Evolutionary conservation across 768 basidiomycete genomes (phyloP).

Genomic region (Kwoniella heveanensis): DNA sequence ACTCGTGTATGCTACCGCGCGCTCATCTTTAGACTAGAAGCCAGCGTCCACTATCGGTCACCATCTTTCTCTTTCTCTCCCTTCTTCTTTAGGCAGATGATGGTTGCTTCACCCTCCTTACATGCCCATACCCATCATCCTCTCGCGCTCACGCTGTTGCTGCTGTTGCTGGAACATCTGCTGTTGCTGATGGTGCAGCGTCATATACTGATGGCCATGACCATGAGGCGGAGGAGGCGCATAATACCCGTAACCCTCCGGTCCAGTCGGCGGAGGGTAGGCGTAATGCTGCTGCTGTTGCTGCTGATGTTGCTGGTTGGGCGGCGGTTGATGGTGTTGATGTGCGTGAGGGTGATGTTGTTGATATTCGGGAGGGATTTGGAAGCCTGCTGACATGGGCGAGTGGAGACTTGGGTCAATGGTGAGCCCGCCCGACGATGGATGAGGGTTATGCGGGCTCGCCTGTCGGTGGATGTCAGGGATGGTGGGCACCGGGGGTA

Average conservation of each 20-base stretch:
- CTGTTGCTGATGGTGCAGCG: slow-evolving; percentile 29
- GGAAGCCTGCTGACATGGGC: slow-evolving; percentile 38
- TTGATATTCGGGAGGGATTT: slow-evolving; percentile 35
- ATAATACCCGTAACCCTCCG: slow-evolving; percentile 30
- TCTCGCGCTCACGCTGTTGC: slow-evolving; percentile 3
- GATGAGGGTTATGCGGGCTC: slow-evolving; percentile 26
- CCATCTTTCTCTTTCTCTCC: too few relatives aligned
- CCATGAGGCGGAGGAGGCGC: slow-evolving; percentile 15
- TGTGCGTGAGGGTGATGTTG: slow-evolving; percentile 25
- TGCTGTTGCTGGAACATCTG: slow-evolving; percentile 30
- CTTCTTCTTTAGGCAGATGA: too few relatives aligned
- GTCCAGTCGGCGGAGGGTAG: slow-evolving; percentile 15
- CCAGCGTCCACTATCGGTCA: too few relatives aligned
- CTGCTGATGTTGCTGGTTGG: slow-evolving; percentile 7
- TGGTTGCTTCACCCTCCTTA: too few relatives aligned
- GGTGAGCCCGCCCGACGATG: slow-evolving; percentile 11
- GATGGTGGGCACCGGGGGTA: slow-evolving; percentile 51
- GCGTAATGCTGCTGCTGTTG: slow-evolving; percentile 17
- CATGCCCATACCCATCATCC: slow-evolving; percentile 17
- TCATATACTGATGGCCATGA: slow-evolving; percentile 18
- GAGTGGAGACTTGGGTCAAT: slow-evolving; percentile 34
- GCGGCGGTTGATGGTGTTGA: slow-evolving; percentile 23
- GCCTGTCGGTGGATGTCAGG: slow-evolving; percentile 48
- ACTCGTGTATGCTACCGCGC: not conserved
- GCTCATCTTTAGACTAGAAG: too few relatives aligned